Conservation (phyloP, 208 protist species). For the Crithidia thermophila region DNA sequence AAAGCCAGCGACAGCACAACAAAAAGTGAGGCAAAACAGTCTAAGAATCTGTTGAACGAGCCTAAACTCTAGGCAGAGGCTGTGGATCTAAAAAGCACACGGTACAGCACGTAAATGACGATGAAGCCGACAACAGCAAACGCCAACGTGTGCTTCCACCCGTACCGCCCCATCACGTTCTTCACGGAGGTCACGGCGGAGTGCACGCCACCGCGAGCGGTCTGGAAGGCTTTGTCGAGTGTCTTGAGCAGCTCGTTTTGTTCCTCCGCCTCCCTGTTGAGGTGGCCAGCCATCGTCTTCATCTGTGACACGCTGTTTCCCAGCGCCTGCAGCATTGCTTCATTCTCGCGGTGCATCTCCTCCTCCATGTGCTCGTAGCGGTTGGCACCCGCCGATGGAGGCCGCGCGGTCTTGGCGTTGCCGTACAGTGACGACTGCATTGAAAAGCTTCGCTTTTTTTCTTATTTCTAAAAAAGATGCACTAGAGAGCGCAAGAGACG, state of each 20-base stretch:
- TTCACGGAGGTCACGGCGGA: constrained; percentile 51
- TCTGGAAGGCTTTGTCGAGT: constrained; percentile 50
- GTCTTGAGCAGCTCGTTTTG: constrained; percentile 70
- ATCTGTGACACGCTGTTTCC: constrained; percentile 60
- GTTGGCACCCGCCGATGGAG: background rate
- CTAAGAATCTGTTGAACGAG: constrained; percentile 2
- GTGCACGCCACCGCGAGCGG: constrained; percentile 59
- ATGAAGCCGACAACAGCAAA: constrained; percentile 47
- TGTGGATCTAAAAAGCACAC: constrained; percentile 3
- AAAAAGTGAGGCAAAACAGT: background rate
- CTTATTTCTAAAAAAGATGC: too few species aligned
- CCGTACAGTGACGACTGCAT: constrained; percentile 81
- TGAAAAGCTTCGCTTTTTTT: too few species aligned
- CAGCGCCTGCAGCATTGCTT: constrained; percentile 72
- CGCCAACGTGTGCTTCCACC: constrained; percentile 52
- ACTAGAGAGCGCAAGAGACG: too few species aligned
- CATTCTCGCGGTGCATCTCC: constrained; percentile 75
- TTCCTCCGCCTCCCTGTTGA: constrained; percentile 69
- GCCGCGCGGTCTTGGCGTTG: constrained; percentile 8
- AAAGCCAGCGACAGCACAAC: too few species aligned
- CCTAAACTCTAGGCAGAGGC: background rate
- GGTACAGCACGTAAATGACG: constrained; percentile 42
- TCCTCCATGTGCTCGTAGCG: constrained; percentile 64
- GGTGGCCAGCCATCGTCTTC: constrained; percentile 57
- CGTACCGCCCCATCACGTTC: constrained; percentile 63